Evolutionary conservation across 2,329 filamentous ascomycete genomes (phyloP), one percentile per base, ranked within the genome.

Genomic region (Penicillium sp.): DNA sequence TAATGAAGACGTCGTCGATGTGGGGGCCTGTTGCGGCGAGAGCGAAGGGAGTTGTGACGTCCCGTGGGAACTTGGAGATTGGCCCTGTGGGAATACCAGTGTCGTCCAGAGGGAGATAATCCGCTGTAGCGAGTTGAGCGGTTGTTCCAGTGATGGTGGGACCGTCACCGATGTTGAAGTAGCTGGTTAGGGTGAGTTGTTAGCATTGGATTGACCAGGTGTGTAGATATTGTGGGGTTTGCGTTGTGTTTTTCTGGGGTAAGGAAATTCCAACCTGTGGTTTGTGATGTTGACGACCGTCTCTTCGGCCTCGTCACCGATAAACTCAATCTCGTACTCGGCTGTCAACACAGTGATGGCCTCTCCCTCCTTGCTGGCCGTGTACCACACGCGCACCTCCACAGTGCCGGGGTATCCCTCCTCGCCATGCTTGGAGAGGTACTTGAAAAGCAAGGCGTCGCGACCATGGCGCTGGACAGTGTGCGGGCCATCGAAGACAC

Each of bases 201-300:
- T 42, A 57, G 22, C 30, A 8, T 25, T 28, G 46, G 3, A 22
- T 25, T 5, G 4, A 16, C 6, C 8, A n/a, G 37, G 6, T 7
- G 1, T 43, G 40, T 43, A 43, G 19, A 25, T 4, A 13, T 22
- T 43, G 8, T 25, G 37, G 37, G 37, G 37, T n/a, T 22, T 22
- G 19, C 11, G n/a, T 16, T 28, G 33, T 14, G n/a, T 10, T 8
- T 25, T 30, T 10, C 16, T 7, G n/a, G 13, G 10, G 6, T 8
- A 33, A n/a, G 28, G 10, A 13, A 11, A 13, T 35, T 37, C 75
- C 81, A 68, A 92, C 90, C 92, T 96, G 81, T 99, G 94, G 80
- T 98, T 99, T 53, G 95, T 98, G 79, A 98, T 85, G 79, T 93
- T 96, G 75, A 98, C 86, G 45, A 88, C 88, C 0, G 94, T 98